phyloP scores from a whole-genome alignment of 768 basidiomycete species.

The Phylloporus scabripes region DNA sequence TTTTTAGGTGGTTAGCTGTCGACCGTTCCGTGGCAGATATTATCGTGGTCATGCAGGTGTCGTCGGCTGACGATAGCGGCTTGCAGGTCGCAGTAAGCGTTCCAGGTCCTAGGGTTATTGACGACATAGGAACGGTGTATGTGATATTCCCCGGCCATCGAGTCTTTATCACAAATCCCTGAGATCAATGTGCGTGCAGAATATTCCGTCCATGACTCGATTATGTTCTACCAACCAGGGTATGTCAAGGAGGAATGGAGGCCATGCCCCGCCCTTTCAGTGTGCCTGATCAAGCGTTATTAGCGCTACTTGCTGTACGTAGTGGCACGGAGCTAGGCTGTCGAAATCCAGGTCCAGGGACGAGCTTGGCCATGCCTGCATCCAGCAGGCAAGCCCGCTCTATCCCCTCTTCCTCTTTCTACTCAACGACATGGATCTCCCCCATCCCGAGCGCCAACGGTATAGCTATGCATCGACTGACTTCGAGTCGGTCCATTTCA shows the following conservation, averaged over 20 bases:
- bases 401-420: background rate
- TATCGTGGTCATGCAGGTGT: no score
- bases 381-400: slow-evolving; percentile 1
- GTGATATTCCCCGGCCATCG: background rate
- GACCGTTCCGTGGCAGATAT: no score
- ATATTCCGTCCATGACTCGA: background rate
- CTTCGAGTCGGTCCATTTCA: slow-evolving; percentile 21
- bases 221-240: background rate
- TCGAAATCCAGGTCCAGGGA: background rate
- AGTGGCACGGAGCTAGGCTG: background rate
- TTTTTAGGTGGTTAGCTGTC: no score
- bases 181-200: background rate
- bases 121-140: background rate
- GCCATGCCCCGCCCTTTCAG: background rate
- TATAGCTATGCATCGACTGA: slow-evolving; percentile 9
- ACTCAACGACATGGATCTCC: background rate
- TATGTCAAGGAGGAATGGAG: background rate
- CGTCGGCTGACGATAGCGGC: no score
- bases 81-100: no score
- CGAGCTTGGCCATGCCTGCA: background rate
- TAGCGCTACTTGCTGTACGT: background rate
- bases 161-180: background rate
- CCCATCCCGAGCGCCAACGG: background rate
- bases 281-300: background rate
- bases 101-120: background rate